These are phyloP conservation scores for Neurospora sp. DNA, from an alignment of 495 filamentous ascomycete species.

Conservation along the genomic window DNA sequence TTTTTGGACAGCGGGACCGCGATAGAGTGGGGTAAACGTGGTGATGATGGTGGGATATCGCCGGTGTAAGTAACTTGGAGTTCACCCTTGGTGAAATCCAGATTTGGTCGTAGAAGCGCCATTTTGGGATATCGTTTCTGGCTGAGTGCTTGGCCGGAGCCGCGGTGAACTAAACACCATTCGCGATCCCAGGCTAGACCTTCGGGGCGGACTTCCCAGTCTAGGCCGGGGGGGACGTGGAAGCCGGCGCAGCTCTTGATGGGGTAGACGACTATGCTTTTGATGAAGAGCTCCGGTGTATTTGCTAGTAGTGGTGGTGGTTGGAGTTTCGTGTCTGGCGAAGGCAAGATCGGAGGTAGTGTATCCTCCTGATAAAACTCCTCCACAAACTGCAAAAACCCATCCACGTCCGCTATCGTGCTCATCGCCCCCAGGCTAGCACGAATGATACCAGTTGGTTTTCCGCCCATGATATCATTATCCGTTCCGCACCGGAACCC, in stretches of 20 bases:
- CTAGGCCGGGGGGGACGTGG: constrained; percentile 48
- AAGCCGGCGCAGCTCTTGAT: constrained; percentile 85
- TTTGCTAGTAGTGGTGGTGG: background rate
- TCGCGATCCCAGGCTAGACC: constrained; percentile 88
- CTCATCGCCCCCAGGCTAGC: constrained; percentile 85
- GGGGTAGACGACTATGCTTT: constrained; percentile 62
- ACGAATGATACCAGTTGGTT: constrained; percentile 78
- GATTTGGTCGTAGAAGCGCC: constrained; percentile 61
- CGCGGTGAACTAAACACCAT: constrained; percentile 83
- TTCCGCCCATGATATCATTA: constrained; percentile 69
- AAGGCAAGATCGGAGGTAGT: background rate
- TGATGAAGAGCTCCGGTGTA: constrained; percentile 31
- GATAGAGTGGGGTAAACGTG: constrained; percentile 34
- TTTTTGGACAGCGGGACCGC: constrained; percentile 53
- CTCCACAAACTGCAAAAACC: constrained; percentile 56
- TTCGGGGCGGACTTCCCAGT: constrained; percentile 68
- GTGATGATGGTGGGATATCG: constrained; percentile 13
- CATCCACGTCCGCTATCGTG: constrained; percentile 61
- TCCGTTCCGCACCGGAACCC: constrained; percentile 73
- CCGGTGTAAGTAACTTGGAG: constrained; percentile 43
- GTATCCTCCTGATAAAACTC: constrained; percentile 63
- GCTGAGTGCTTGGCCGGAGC: constrained; percentile 64
- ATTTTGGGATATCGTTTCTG: constrained; percentile 79
- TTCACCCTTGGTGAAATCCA: constrained; percentile 49
- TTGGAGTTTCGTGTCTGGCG: background rate